Conservation (phyloP, 441 rosid genomes). For the Hypseocharis bilobata region DNA sequence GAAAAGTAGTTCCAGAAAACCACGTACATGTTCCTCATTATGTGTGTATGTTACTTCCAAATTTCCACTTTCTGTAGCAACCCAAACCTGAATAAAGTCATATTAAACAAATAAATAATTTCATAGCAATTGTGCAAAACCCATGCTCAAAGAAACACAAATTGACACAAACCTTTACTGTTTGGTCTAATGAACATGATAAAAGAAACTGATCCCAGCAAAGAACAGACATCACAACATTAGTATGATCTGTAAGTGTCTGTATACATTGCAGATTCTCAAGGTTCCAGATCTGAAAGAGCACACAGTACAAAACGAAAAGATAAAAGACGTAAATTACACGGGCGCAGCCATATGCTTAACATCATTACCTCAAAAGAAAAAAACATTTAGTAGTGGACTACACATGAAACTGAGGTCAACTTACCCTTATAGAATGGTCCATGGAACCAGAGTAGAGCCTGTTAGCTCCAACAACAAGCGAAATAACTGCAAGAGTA, state of each 20-base stretch:
- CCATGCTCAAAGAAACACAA: not conserved
- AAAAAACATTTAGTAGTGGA: not conserved
- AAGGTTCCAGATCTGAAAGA: constrained; percentile 76
- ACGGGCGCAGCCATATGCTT: not conserved
- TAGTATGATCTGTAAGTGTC: constrained; percentile 61
- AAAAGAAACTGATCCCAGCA: constrained; percentile 99
- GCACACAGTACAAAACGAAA: not conserved
- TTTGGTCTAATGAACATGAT: constrained; percentile 89
- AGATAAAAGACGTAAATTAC: not conserved
- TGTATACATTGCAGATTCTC: constrained; percentile 87
- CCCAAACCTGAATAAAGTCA: constrained; percentile 64
- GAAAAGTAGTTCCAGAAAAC: constrained; percentile 5
- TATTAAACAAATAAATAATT: not conserved
- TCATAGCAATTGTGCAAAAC: not conserved
- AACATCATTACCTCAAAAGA: constrained; percentile 1
- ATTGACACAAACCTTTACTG: constrained; percentile 55
- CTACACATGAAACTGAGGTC: not conserved
- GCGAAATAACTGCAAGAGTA: constrained; percentile 60
- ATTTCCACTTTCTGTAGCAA: constrained; percentile 76
- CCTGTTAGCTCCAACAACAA: constrained; percentile 84
- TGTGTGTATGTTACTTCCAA: constrained; percentile 90
- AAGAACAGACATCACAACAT: constrained; percentile 91
- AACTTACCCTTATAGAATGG: constrained; percentile 59
- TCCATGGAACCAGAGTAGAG: constrained; percentile 97
- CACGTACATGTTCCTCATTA: constrained; percentile 72